Evolutionary conservation across 306 rosid species (phyloP), one percentile per base, ranked within the genome.

Genomic region (Pyrus communis): DNA sequence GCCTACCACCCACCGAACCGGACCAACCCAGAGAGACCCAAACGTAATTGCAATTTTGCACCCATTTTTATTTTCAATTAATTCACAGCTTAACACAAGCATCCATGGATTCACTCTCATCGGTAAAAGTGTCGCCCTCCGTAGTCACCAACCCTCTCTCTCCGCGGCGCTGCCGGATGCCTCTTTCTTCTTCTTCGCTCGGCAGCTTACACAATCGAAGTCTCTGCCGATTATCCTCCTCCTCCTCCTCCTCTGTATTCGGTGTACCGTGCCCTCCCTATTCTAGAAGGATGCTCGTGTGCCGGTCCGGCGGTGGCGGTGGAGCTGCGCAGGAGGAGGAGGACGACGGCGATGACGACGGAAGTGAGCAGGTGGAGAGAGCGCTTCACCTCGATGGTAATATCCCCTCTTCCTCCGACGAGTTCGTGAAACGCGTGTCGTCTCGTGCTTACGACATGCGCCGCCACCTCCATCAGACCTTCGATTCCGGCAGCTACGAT

Each of bases 371-470:
- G 64, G 87, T 92, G 15, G 97, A 95, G 40, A 83, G 85, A 67
- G 99, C 99, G 38, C 90, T 95, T 67, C 88, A 85, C 62, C 76
- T 92, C 84, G 97, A 95, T 60, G 97, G 97, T 4, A 76, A 79
- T 40, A 95, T 95, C 77, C 99, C 97, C 5, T 87, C 86, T 4
- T 87, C 86, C 65, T 92, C 99, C 28, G 72, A 83, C 43, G 99
- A 95, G 86, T 92, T 95, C 52, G 86, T 95, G 42, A 92, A 88
- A 72, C 88, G 84, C 43, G 92, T 95, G 18, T 95, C 99, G 17
- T 95, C 99, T 1, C 99, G 97, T 61, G 99, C 99, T 68, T 95
- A 95, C 79, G 97, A 89, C 71, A 92, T 95, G 89, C 91, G 97
- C 6, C 86, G 97, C 77, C 88, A 92, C 52, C 97, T 95, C 49